These are phyloP conservation scores for Salix udensis DNA, from an alignment of 345 rosid genomes.

Conservation along the genomic window DNA sequence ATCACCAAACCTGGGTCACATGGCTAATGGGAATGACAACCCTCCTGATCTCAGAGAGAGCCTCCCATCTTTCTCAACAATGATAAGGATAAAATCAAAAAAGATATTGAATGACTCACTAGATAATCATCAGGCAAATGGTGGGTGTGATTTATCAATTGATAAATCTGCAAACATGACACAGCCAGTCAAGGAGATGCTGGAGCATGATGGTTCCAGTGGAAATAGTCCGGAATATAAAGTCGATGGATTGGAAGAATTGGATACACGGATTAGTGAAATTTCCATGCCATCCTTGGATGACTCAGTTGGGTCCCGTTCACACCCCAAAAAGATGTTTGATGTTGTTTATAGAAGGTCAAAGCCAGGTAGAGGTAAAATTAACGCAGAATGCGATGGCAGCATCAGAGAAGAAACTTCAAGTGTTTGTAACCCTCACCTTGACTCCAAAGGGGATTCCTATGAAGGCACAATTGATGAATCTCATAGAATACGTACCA, in stretches of 20 bases:
- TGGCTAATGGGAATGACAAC: slow-evolving; percentile 25
- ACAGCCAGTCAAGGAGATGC: slow-evolving; percentile 30
- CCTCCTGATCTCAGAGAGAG: slow-evolving; percentile 42
- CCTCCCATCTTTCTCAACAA: slow-evolving; percentile 39
- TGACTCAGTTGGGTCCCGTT: slow-evolving; percentile 26
- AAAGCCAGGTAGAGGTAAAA: slow-evolving; percentile 50
- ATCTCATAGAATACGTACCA: slow-evolving; percentile 30
- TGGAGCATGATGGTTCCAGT: slow-evolving; percentile 20
- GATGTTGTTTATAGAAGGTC: slow-evolving; percentile 75
- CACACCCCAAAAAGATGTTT: slow-evolving; percentile 60
- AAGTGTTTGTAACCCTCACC: slow-evolving; percentile 37
- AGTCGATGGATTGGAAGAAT: slow-evolving; percentile 29
- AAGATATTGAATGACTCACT: slow-evolving; percentile 31
- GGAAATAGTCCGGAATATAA: slow-evolving; percentile 27
- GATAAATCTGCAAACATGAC: slow-evolving; percentile 28
- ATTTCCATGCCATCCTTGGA: slow-evolving; percentile 28
- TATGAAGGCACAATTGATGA: slow-evolving; percentile 38
- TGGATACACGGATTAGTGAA: slow-evolving; percentile 34
- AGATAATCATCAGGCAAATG: slow-evolving; percentile 33
- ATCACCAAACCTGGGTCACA: slow-evolving; percentile 24
- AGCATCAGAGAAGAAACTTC: slow-evolving; percentile 43
- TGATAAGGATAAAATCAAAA: slow-evolving; percentile 40
- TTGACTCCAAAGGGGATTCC: slow-evolving; percentile 28
- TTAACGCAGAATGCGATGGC: slow-evolving; percentile 32
- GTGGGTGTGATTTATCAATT: slow-evolving; percentile 28